A percentile compares a stretch with the other conserved stretches of the same genome.
phyloP scores from a whole-genome alignment of 805 yeast species.

The Metschnikowia anglica region DNA sequence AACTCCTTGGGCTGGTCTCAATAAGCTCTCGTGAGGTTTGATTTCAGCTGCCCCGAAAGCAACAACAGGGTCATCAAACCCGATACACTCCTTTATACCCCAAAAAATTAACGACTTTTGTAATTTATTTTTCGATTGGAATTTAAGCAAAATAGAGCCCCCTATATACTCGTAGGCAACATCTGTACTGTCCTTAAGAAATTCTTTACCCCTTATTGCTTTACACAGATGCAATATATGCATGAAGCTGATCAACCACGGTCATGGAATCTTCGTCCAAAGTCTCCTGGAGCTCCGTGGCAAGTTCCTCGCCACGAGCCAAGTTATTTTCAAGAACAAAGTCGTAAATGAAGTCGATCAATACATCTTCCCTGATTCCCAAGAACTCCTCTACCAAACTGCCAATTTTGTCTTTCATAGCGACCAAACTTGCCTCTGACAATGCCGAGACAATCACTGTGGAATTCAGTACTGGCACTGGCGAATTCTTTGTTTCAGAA shows the following conservation, averaged over 20 bases:
- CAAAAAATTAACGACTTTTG: not conserved
- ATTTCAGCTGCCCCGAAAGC: too few species aligned
- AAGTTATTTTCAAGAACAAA: constrained; percentile 35
- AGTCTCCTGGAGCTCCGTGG: constrained; percentile 49
- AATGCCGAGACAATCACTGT: constrained; percentile 2
- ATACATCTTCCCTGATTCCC: constrained; percentile 53
- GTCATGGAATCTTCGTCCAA: constrained; percentile 49
- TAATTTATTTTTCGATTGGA: not conserved
- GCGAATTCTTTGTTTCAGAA: not conserved
- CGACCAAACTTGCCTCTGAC: constrained; percentile 14
- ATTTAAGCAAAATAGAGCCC: too few species aligned
- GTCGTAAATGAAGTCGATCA: constrained; percentile 43
- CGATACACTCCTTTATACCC: constrained; percentile 7
- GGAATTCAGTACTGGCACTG: not conserved
- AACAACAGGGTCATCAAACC: too few species aligned
- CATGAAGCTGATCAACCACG: constrained; percentile 39
- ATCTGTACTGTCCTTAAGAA: too few species aligned
- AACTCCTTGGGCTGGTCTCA: constrained; percentile 69
- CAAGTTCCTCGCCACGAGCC: constrained; percentile 33
- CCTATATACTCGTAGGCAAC: too few species aligned
- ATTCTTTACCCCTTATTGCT: too few species aligned
- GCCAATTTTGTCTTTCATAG: constrained; percentile 38
- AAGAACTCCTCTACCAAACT: constrained; percentile 49
- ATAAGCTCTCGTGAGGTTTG: too few species aligned
- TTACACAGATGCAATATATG: constrained; percentile 5